Percentiles rank a stretch among this genome's conserved stretches.
phyloP scores from a whole-genome alignment of 768 basidiomycete species.

The Holtermannia corniformis region DNA sequence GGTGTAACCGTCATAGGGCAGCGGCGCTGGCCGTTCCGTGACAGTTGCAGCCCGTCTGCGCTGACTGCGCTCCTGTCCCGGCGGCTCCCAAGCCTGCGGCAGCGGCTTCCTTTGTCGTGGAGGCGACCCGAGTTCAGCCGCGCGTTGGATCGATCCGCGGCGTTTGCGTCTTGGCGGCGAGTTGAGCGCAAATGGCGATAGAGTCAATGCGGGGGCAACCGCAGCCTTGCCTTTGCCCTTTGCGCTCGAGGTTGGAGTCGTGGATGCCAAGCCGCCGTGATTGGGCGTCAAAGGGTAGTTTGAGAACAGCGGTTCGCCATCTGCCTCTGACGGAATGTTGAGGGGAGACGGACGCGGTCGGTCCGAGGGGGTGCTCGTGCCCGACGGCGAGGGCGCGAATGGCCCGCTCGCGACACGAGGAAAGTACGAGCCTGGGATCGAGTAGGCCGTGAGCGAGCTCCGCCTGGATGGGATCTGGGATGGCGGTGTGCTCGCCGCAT shows the following conservation, averaged over 20 bases:
- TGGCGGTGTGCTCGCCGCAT: background rate
- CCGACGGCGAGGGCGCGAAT: conserved; percentile 3
- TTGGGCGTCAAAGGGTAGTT: conserved; percentile 22
- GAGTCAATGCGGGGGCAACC: conserved; percentile 8
- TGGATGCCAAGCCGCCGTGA: background rate
- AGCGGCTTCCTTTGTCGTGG: background rate
- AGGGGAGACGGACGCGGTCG: conserved; percentile 17
- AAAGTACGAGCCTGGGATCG: conserved; percentile 28
- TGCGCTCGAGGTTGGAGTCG: conserved; percentile 1
- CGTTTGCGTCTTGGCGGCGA: background rate
- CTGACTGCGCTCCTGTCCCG: background rate
- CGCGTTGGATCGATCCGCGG: conserved; percentile 5
- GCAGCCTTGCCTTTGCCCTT: conserved; percentile 16
- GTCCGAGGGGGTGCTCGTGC: conserved; percentile 12
- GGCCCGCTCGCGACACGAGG: conserved; percentile 1
- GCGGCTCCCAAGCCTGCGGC: background rate
- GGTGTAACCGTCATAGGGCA: background rate
- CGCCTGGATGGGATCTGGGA: background rate
- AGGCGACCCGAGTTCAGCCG: conserved; percentile 1
- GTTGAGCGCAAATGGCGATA: too few relatives aligned
- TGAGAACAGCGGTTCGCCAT: conserved; percentile 31
- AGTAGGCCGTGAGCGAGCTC: background rate
- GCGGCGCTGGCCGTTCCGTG: background rate
- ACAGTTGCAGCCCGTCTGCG: conserved; percentile 4
- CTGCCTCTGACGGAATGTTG: conserved; percentile 17